Evolutionary conservation across 495 filamentous ascomycete genomes (phyloP).

Genomic region (Letharia lupina): DNA sequence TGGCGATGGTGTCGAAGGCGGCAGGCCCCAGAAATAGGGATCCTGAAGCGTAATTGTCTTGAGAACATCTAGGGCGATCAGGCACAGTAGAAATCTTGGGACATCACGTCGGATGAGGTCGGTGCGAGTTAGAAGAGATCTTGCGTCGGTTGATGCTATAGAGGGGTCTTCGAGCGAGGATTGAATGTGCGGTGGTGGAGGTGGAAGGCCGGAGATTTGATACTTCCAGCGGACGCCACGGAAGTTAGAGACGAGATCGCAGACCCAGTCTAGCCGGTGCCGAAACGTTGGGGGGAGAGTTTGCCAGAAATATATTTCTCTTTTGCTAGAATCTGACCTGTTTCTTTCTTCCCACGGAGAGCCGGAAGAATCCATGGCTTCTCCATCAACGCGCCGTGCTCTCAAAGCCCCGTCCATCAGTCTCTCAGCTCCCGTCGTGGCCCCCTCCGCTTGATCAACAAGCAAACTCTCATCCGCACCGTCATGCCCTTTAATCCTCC

Average conservation of each 20-base stretch:
- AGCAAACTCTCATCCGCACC: background rate
- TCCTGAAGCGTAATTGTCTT: constrained; percentile 61
- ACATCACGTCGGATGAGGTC: constrained; percentile 43
- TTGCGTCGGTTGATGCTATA: constrained; percentile 7
- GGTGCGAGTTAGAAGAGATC: constrained; percentile 32
- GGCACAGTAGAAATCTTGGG: constrained; percentile 41
- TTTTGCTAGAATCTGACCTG: background rate
- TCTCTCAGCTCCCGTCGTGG: constrained; percentile 4
- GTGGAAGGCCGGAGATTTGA: constrained; percentile 50
- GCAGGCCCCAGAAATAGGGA: constrained; percentile 58
- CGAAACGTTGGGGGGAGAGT: constrained; percentile 53
- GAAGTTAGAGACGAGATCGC: constrained; percentile 60
- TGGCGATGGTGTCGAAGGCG: constrained; percentile 35
- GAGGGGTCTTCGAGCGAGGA: constrained; percentile 32
- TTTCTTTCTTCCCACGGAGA: background rate
- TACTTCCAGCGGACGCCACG: constrained; percentile 75
- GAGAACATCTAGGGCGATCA: constrained; percentile 56
- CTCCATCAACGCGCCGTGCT: background rate
- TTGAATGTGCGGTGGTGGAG: constrained; percentile 45
- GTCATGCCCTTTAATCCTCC: constrained; percentile 49
- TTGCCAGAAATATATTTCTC: constrained; percentile 52
- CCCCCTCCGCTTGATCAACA: background rate
- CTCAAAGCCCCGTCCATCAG: background rate
- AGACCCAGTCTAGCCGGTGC: constrained; percentile 62
- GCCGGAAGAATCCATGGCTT: background rate